Base-by-base conservation (phyloP, 2,329 filamentous ascomycete genomes). In the Beauveria brongniartii region DNA sequence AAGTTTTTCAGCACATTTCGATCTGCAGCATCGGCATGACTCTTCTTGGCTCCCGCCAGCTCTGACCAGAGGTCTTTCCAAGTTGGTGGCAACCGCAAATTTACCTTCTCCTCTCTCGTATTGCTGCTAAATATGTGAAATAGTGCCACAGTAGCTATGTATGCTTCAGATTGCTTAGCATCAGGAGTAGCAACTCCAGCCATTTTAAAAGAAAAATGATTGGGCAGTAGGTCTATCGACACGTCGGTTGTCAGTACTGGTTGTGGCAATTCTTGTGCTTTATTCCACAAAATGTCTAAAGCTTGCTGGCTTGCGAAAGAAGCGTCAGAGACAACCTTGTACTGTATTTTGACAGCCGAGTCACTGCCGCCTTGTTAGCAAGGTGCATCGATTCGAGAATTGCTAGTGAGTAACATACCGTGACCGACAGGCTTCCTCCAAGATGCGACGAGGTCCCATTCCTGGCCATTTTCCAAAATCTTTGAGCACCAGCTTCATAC, bases 41-140 rank as follows among this genome's bases (percentile, higher is more conserved):
- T 83, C 71, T 91, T 93, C 68, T 87, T 89, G 22, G 81, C 75
- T 55, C 87, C 84, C 0, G 86, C 79, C 62, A 96, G 82, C 69
- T 97, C 92, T 10, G 82, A 81, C 86, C 92, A 97, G 1, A 97
- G 77, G 65, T 96, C 90, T 70, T 90, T 86, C 89, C 91, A 99
- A 2, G 84, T 80, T 0, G 87, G 80, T 4, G 92, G 91, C 18
- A 99, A 78, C 55, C 90, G 84, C 64, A 96, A 72, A 62, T 88
- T 88, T 2, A 91, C 84, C 71, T 95, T 97, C 64, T 95, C 91
- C 69, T 97, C 93, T 67, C 91, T 94, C 0, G 84, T 75, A 18
- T 86, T 90, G n/a, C 83, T 82, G 1, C 86, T 85, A 65, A 92
- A 96, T 0, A 96, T 80, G 46, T 90, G 81, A 71, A 96, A 97